phyloP scores from a whole-genome alignment of 805 yeast species.

The Clavispora fructus region DNA sequence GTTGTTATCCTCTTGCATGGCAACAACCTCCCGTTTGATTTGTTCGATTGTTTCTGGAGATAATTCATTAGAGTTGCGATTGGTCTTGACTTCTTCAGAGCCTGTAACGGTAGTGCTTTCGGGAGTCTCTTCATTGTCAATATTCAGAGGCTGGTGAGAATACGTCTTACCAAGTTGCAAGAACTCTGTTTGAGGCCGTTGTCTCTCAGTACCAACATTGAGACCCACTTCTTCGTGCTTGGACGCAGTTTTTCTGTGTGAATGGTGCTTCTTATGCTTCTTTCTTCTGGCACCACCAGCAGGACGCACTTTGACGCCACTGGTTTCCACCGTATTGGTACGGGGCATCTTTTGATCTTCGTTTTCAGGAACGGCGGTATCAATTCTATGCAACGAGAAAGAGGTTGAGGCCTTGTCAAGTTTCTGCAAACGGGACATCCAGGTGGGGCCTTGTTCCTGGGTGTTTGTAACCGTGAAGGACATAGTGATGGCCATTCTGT shows the following conservation, averaged over 20 bases:
- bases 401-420: slow-evolving; percentile 68
- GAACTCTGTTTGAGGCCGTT: slow-evolving; percentile 35
- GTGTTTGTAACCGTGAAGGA: slow-evolving; percentile 63
- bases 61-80: not conserved
- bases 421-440: slow-evolving; percentile 84
- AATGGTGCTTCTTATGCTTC: slow-evolving; percentile 30
- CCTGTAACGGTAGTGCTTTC: slow-evolving; percentile 5
- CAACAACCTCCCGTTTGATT: not conserved
- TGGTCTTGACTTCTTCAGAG: not conserved
- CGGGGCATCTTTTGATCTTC: slow-evolving; percentile 21
- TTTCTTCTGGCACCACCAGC: slow-evolving; percentile 70
- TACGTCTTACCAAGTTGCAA: slow-evolving; percentile 34
- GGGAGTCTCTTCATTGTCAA: slow-evolving; percentile 4
- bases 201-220: slow-evolving; percentile 18
- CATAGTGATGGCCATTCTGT: slow-evolving; percentile 90
- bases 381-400: slow-evolving; percentile 77
- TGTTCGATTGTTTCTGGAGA: not conserved
- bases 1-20: not conserved
- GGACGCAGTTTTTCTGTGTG: slow-evolving; percentile 29
- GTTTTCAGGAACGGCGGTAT: slow-evolving; percentile 40
- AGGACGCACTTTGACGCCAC: slow-evolving; percentile 61
- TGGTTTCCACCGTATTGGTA: slow-evolving; percentile 49
- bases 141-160: slow-evolving; percentile 8
- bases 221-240: slow-evolving; percentile 12
- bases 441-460: slow-evolving; percentile 49